Conservation (phyloP, 2,329 filamentous ascomycete species). For the Penicillium brevicompactum region DNA sequence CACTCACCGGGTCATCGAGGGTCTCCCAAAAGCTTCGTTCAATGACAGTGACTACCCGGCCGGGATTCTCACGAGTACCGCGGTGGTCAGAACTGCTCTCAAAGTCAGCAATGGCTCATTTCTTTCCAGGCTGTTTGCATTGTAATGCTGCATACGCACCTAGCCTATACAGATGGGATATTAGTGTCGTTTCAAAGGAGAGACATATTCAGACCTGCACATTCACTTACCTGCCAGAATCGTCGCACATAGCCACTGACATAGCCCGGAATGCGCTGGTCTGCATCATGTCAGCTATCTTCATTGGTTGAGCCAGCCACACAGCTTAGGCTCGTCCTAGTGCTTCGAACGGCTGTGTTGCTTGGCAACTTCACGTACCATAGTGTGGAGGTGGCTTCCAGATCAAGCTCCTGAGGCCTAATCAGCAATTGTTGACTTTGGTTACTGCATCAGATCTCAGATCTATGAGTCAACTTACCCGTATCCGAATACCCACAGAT, state of each 20-base stretch:
- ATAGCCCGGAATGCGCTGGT: constrained; percentile 82
- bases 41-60: constrained; percentile 91
- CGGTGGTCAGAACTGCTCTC: constrained; percentile 81
- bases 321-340: neutral
- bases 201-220: neutral
- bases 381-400: constrained; percentile 98
- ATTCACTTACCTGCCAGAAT: constrained; percentile 91
- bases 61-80: constrained; percentile 83
- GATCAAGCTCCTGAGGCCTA: constrained; percentile 75
- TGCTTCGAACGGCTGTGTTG: neutral
- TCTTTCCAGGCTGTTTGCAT: neutral
- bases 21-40: constrained; percentile 80
- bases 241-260: constrained; percentile 91
- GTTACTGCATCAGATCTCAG: neutral
- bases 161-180: constrained; percentile 27
- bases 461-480: constrained; percentile 64
- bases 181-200: neutral
- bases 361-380: constrained; percentile 58
- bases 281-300: constrained; percentile 49
- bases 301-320: neutral
- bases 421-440: neutral
- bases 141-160: constrained; percentile 19
- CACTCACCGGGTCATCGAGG: constrained; percentile 63
- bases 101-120: neutral
- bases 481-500: constrained; percentile 97